These are phyloP conservation scores for Calonectria pseudoreteaudii DNA, from an alignment of 2,329 filamentous ascomycete species.

Conservation along the genomic window DNA sequence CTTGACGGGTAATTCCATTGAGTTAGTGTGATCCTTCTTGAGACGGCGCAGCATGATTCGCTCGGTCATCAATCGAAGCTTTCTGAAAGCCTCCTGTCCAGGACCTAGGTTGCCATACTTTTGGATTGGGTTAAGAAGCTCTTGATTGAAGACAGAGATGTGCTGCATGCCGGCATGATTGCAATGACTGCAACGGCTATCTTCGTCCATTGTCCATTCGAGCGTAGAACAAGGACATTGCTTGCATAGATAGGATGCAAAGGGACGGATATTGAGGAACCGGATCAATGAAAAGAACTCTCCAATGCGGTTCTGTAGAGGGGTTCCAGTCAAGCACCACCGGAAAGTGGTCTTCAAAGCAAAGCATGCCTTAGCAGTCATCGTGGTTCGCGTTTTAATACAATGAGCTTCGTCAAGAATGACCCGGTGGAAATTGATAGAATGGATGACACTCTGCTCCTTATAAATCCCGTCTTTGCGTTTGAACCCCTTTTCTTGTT, in stretches of 20 bases:
- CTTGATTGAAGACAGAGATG: constrained; percentile 85
- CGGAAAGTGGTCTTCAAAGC: constrained; percentile 89
- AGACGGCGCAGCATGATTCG: constrained; percentile 95
- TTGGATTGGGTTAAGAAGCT: constrained; percentile 87
- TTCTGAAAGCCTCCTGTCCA: constrained; percentile 79
- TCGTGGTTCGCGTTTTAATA: constrained; percentile 90
- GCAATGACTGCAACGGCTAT: constrained; percentile 78
- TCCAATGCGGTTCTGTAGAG: constrained; percentile 95
- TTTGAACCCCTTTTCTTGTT: constrained; percentile 90
- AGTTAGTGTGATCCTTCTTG: constrained; percentile 92
- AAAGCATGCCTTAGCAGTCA: constrained; percentile 95
- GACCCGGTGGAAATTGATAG: constrained; percentile 87
- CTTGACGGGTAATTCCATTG: constrained; percentile 97
- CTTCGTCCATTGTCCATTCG: constrained; percentile 83
- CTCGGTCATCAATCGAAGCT: constrained; percentile 88
- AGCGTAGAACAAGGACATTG: constrained; percentile 82
- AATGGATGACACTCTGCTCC: constrained; percentile 83
- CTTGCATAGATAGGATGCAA: constrained; percentile 95
- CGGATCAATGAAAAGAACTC: constrained; percentile 96
- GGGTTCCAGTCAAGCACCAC: constrained; percentile 96
- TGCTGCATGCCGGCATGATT: constrained; percentile 57
- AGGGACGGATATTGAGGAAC: constrained; percentile 89
- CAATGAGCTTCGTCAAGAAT: constrained; percentile 96
- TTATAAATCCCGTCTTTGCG: constrained; percentile 85
- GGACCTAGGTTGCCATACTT: constrained; percentile 69